Evolutionary conservation across 495 filamentous ascomycete genomes (phyloP).

Genomic region (Collariella sp.): DNA sequence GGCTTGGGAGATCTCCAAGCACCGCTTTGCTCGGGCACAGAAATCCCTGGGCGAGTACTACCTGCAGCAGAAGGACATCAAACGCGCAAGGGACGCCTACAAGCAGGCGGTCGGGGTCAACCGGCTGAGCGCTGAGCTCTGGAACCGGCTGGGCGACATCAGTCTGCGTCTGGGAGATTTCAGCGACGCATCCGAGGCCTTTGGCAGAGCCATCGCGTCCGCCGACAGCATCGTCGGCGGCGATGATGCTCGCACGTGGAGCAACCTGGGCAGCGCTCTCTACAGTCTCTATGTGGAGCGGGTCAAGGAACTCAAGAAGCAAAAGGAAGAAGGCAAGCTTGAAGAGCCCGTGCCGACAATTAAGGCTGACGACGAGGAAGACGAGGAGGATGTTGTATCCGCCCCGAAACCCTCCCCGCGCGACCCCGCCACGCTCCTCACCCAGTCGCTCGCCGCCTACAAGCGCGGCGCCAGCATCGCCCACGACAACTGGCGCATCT

Average conservation of each 20-base stretch:
- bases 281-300: constrained; percentile 36
- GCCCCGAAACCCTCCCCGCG: not conserved
- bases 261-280: constrained; percentile 82
- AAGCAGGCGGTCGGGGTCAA: constrained; percentile 65
- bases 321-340: constrained; percentile 23
- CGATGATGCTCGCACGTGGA: constrained; percentile 86
- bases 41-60: constrained; percentile 75
- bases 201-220: constrained; percentile 57
- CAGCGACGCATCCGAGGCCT: constrained; percentile 76
- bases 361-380: constrained; percentile 22
- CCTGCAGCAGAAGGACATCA: constrained; percentile 51
- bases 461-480: constrained; percentile 76
- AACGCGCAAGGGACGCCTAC: constrained; percentile 72
- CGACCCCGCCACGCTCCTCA: constrained; percentile 53
- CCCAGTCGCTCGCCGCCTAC: constrained; percentile 71
- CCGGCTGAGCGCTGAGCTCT: constrained; percentile 67
- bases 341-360: not conserved
- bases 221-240: constrained; percentile 59
- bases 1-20: constrained; percentile 78
- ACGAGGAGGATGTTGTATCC: not conserved
- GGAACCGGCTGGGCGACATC: constrained; percentile 87
- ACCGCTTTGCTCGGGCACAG: constrained; percentile 78
- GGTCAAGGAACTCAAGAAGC: constrained; percentile 30
- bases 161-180: constrained; percentile 68
- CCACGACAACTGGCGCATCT: constrained; percentile 78